Conservation (phyloP, 208 protist genomes). For the Blastocrithidia nonstop region DNA sequence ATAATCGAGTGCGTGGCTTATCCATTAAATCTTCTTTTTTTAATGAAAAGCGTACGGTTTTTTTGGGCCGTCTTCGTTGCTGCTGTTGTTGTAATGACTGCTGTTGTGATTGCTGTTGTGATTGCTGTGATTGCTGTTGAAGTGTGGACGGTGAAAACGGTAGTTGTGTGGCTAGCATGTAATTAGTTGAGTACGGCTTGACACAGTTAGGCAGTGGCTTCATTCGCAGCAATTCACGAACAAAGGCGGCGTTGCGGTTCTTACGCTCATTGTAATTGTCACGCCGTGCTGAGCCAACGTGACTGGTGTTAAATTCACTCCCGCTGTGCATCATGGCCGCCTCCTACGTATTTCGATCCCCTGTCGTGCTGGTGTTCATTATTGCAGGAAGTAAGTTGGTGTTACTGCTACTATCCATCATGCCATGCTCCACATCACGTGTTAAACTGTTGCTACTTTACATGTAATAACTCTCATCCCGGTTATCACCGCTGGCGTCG, state of each 20-base stretch:
- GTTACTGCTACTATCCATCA: too few species aligned
- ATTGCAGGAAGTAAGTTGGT: too few species aligned
- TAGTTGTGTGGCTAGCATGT: too few species aligned
- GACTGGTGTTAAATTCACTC: too few species aligned
- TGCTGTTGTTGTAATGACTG: not conserved
- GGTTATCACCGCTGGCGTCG: not conserved
- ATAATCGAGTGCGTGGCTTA: not conserved
- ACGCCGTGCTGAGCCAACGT: too few species aligned
- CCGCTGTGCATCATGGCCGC: too few species aligned
- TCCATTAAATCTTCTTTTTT: not conserved
- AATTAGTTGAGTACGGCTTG: not conserved
- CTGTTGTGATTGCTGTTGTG: not conserved
- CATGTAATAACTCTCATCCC: too few species aligned
- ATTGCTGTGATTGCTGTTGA: not conserved
- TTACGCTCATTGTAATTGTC: not conserved
- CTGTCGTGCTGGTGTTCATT: too few species aligned
- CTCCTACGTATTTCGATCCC: too few species aligned
- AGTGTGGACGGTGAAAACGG: too few species aligned
- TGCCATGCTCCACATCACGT: too few species aligned
- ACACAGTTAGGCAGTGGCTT: not conserved
- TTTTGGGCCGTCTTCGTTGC: not conserved
- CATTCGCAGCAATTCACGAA: slow-evolving; percentile 4
- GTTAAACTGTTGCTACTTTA: too few species aligned
- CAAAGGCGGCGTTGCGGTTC: not conserved
- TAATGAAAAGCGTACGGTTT: not conserved